Percentiles rank a stretch among this genome's conserved stretches.
Evolutionary conservation across 345 rosid genomes (phyloP).

Genomic region (Adansonia digitata): DNA sequence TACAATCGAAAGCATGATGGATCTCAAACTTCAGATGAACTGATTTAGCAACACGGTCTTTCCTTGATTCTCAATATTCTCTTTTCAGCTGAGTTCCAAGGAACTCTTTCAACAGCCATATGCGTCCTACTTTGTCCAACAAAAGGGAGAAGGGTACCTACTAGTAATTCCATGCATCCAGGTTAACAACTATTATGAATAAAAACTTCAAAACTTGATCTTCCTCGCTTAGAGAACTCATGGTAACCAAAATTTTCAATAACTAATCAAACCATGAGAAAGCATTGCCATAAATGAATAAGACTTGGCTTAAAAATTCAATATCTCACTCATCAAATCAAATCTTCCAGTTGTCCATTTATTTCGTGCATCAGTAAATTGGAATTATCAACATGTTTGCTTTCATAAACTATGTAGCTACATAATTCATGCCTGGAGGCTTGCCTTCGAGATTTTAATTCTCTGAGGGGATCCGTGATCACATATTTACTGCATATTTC

Average conservation of each 20-base stretch:
- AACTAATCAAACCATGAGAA: neutral
- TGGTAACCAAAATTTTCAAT: neutral
- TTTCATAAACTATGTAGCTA: conserved; percentile 36
- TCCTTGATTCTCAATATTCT: neutral
- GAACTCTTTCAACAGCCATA: neutral
- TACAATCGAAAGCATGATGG: neutral
- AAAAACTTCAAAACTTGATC: neutral
- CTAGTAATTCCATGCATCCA: neutral
- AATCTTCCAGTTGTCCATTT: conserved; percentile 30
- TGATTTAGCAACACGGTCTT: neutral
- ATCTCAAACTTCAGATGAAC: neutral
- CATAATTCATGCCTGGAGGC: conserved; percentile 47
- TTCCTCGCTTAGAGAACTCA: neutral
- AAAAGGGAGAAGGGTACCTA: neutral
- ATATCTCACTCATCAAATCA: conserved; percentile 7
- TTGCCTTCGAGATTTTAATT: conserved; percentile 40
- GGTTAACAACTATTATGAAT: neutral
- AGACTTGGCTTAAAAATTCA: neutral
- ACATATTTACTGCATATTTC: conserved; percentile 32
- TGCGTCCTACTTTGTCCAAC: neutral
- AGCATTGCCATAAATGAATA: neutral
- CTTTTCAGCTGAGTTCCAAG: neutral
- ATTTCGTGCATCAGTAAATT: conserved; percentile 39
- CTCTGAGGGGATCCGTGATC: conserved; percentile 38
- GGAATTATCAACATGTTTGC: conserved; percentile 41